A percentile compares a stretch with the other conserved stretches of the same genome.
These are phyloP conservation scores for Fusarium goolgardi DNA, from an alignment of 2,329 filamentous ascomycete species.

Conservation along the genomic window DNA sequence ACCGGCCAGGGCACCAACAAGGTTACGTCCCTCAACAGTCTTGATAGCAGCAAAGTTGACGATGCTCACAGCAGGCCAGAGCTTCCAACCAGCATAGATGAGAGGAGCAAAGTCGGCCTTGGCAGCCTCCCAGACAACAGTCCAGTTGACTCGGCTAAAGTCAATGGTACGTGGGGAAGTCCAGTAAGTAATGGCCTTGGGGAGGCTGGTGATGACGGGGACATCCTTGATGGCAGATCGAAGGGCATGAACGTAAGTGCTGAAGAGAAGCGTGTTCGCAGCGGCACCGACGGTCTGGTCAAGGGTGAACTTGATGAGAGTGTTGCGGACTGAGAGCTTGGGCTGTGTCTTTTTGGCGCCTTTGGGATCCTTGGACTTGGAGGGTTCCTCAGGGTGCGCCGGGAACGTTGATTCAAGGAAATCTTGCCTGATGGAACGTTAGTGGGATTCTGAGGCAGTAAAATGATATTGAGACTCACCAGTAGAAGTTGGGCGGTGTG, in stretches of 20 bases:
- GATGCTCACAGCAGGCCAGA: slow-evolving; percentile 78
- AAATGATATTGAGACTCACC: slow-evolving; percentile 61
- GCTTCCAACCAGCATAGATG: slow-evolving; percentile 72
- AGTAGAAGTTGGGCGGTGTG: slow-evolving; percentile 85
- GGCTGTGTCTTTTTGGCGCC: slow-evolving; percentile 46
- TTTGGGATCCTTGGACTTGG: slow-evolving; percentile 53
- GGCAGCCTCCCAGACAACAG: slow-evolving; percentile 57
- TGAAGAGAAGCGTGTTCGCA: slow-evolving; percentile 74
- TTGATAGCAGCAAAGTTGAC: slow-evolving; percentile 76
- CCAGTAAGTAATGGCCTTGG: slow-evolving; percentile 52
- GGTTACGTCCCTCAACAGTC: slow-evolving; percentile 75
- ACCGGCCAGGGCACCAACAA: slow-evolving; percentile 78
- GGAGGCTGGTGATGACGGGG: slow-evolving; percentile 53
- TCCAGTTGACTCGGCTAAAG: slow-evolving; percentile 59
- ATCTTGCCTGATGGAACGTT: slow-evolving; percentile 68
- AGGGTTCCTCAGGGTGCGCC: slow-evolving; percentile 62
- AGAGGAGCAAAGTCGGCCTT: slow-evolving; percentile 71
- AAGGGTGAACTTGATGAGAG: slow-evolving; percentile 72
- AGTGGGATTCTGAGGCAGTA: slow-evolving; percentile 30
- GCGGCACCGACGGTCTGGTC: slow-evolving; percentile 76
- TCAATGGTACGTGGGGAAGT: slow-evolving; percentile 56
- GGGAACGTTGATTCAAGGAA: slow-evolving; percentile 82
- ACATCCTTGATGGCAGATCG: slow-evolving; percentile 60
- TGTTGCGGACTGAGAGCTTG: slow-evolving; percentile 71
- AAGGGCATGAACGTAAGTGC: slow-evolving; percentile 68